Percentiles rank a stretch among this genome's conserved stretches.
These are phyloP conservation scores for Coniella lustricola DNA, from an alignment of 2,329 filamentous ascomycete genomes.

Conservation along the genomic window DNA sequence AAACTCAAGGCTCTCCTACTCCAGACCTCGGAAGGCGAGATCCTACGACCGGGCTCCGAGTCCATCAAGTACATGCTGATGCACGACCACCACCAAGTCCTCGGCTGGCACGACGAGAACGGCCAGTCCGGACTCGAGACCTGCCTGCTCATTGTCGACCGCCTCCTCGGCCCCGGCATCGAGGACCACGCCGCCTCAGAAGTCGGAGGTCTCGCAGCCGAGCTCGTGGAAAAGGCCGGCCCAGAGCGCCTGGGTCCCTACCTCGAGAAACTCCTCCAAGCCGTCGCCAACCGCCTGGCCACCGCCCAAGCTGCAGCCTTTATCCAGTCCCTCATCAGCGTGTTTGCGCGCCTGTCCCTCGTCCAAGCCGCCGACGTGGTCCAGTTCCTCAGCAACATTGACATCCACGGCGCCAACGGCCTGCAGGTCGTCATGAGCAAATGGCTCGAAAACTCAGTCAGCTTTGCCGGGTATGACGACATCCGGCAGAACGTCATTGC, in stretches of 20 bases:
- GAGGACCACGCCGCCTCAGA: slow-evolving; percentile 94
- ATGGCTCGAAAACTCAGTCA: slow-evolving; percentile 95
- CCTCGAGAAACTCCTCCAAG: slow-evolving; percentile 77
- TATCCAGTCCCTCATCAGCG: slow-evolving; percentile 91
- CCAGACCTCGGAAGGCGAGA: slow-evolving; percentile 75
- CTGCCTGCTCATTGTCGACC: slow-evolving; percentile 85
- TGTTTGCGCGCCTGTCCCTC: slow-evolving; percentile 86
- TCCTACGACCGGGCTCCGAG: slow-evolving; percentile 79
- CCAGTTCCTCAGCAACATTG: slow-evolving; percentile 79
- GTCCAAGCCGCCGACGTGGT: slow-evolving; percentile 83
- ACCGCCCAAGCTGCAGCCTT: slow-evolving; percentile 80
- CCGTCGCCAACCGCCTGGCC: slow-evolving; percentile 77
- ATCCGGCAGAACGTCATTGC: slow-evolving; percentile 96
- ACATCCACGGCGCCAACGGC: slow-evolving; percentile 74
- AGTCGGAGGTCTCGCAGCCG: slow-evolving; percentile 87
- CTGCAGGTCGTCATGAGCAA: slow-evolving; percentile 84
- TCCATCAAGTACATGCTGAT: slow-evolving; percentile 83
- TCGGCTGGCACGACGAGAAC: slow-evolving; percentile 74
- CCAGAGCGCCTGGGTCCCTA: slow-evolving; percentile 86
- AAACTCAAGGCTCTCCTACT: slow-evolving; percentile 80
- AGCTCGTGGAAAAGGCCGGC: slow-evolving; percentile 92
- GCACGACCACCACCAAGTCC: slow-evolving; percentile 84
- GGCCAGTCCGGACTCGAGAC: slow-evolving; percentile 82
- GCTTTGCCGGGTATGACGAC: slow-evolving; percentile 96
- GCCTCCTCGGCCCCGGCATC: slow-evolving; percentile 74